Percentiles rank a stretch among this genome's conserved stretches.
phyloP scores from a whole-genome alignment of 805 yeast genomes.

The Zygosaccharomyces bailii region DNA sequence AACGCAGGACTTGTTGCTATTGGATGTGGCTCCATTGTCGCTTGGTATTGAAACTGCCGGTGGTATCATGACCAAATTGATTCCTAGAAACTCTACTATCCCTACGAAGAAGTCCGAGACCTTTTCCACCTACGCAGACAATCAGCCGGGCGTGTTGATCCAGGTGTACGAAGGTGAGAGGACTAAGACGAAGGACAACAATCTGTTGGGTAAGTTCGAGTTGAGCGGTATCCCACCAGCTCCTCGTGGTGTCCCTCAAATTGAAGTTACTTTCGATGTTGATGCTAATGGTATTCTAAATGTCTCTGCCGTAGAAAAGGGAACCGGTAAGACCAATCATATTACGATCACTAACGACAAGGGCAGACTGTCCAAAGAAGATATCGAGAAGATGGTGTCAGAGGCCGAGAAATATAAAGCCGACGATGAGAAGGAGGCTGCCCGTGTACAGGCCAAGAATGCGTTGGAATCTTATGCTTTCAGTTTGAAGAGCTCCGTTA shows the following conservation, averaged over 20 bases:
- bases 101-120: slow-evolving; percentile 97
- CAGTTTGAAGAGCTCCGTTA: slow-evolving; percentile 79
- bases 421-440: slow-evolving; percentile 92
- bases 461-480: slow-evolving; percentile 93
- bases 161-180: slow-evolving; percentile 99
- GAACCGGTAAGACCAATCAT: slow-evolving; percentile 96
- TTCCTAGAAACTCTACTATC: slow-evolving; percentile 93
- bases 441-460: slow-evolving; percentile 91
- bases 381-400: slow-evolving; percentile 94
- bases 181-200: slow-evolving; percentile 92
- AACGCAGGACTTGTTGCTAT: slow-evolving; percentile 90
- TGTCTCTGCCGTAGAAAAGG: slow-evolving; percentile 95
- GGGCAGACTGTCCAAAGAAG: slow-evolving; percentile 97
- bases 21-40: slow-evolving; percentile 97
- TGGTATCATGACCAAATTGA: slow-evolving; percentile 97
- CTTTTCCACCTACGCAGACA: slow-evolving; percentile 95
- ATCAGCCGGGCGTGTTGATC: slow-evolving; percentile 97
- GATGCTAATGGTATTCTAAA: slow-evolving; percentile 97
- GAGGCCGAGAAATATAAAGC: slow-evolving; percentile 98
- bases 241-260: slow-evolving; percentile 98
- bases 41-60: slow-evolving; percentile 98
- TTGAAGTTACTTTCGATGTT: slow-evolving; percentile 94
- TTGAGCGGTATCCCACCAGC: slow-evolving; percentile 97
- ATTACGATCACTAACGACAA: slow-evolving; percentile 97
- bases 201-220: slow-evolving; percentile 95